Percentiles rank a stretch among this genome's conserved stretches.
These are phyloP conservation scores for Incumbomyces delicatus DNA, from an alignment of 2,329 filamentous ascomycete species.

Conservation along the genomic window DNA sequence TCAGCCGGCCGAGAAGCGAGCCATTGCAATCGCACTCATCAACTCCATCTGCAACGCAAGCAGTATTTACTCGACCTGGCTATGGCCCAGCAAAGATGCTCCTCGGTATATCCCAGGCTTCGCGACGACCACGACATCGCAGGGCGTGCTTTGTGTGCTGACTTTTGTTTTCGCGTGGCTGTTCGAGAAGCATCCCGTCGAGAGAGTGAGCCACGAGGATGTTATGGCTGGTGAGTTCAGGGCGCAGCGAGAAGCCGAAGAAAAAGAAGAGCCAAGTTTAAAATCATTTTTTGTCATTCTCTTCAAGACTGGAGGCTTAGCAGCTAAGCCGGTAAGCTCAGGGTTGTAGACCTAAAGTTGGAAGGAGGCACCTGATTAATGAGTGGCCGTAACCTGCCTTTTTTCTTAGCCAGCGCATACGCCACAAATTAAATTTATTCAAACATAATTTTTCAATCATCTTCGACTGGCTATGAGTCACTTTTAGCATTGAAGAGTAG, in stretches of 20 bases:
- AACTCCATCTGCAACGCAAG: conserved; percentile 62
- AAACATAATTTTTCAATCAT: too few relatives aligned
- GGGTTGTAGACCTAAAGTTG: too few relatives aligned
- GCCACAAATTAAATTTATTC: too few relatives aligned
- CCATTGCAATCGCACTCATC: conserved; percentile 62
- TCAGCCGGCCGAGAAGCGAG: conserved; percentile 64
- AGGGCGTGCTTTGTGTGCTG: conserved; percentile 1
- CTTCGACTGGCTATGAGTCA: too few relatives aligned
- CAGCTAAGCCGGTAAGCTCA: too few relatives aligned
- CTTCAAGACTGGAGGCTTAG: too few relatives aligned
- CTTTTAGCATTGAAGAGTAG: too few relatives aligned
- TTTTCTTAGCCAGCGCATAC: too few relatives aligned
- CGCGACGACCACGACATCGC: conserved; percentile 11
- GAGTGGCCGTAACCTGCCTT: too few relatives aligned
- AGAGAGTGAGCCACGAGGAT: background rate
- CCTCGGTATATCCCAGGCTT: conserved; percentile 26
- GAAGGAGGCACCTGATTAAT: too few relatives aligned
- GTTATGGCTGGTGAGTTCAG: conserved; percentile 1
- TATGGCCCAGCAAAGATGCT: conserved; percentile 44
- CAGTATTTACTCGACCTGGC: conserved; percentile 59
- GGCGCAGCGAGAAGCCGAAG: background rate
- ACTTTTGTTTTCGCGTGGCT: conserved; percentile 4
- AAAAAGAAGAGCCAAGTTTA: background rate
- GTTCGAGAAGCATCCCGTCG: conserved; percentile 3
- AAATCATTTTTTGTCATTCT: too few relatives aligned